phyloP scores from a whole-genome alignment of 345 rosid species.

The Noccaea bulbosa region DNA sequence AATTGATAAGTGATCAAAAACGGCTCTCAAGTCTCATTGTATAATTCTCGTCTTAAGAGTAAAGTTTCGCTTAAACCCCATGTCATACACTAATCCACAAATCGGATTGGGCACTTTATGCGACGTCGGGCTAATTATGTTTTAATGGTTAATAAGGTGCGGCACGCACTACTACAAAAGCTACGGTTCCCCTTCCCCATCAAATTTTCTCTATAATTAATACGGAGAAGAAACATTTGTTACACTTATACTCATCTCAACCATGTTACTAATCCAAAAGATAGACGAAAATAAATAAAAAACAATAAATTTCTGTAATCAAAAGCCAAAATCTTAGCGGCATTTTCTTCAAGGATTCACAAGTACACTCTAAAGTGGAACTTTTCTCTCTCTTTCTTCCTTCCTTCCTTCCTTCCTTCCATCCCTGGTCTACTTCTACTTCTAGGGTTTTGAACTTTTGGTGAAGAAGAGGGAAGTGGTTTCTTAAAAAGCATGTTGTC shows the following conservation, averaged over 20 bases:
- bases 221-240: not conserved
- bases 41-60: no score
- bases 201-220: not conserved
- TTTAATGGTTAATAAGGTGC: not conserved
- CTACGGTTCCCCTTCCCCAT: constrained; percentile 7
- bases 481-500: constrained; percentile 18
- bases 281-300: not conserved
- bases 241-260: no score
- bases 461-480: not conserved
- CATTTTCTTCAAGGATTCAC: not conserved
- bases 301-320: not conserved
- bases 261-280: not conserved
- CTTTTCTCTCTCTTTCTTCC: not conserved
- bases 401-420: not conserved
- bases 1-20: not conserved
- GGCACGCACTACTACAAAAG: not conserved
- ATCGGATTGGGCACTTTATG: not conserved
- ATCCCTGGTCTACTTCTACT: not conserved
- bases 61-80: no score
- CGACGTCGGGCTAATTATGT: not conserved
- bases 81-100: not conserved
- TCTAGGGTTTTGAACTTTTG: not conserved
- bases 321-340: constrained; percentile 20
- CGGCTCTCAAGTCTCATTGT: no score
- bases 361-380: not conserved